A percentile compares a stretch with the other conserved stretches of the same genome.
phyloP scores from a whole-genome alignment of 495 filamentous ascomycete genomes.

The Staphylotrichum tortipilum region DNA sequence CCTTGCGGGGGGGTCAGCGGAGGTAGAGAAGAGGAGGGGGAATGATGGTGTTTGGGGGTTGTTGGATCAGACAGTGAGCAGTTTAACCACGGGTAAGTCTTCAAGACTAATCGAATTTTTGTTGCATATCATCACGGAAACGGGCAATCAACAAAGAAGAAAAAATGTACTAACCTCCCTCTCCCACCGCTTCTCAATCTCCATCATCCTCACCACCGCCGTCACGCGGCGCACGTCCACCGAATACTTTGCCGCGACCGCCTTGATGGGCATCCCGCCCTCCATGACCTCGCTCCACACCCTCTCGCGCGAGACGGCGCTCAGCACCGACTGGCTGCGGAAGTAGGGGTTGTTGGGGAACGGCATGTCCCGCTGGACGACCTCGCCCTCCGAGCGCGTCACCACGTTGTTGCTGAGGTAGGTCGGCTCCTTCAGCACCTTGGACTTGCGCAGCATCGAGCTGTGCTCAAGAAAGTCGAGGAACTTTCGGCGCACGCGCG shows the following conservation, averaged over 20 bases:
- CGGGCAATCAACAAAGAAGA: conserved; percentile 11
- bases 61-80: conserved; percentile 12
- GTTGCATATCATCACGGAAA: conserved; percentile 56
- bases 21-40: neutral
- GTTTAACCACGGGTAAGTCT: conserved; percentile 77
- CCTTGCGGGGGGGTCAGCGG: conserved; percentile 36
- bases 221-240: conserved; percentile 84
- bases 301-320: conserved; percentile 62
- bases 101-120: conserved; percentile 99
- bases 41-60: neutral
- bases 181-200: conserved; percentile 72
- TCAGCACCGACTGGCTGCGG: conserved; percentile 62
- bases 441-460: conserved; percentile 14
- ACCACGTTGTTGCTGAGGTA: conserved; percentile 3
- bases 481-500: conserved; percentile 13
- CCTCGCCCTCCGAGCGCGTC: neutral
- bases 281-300: conserved; percentile 62
- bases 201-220: conserved; percentile 80
- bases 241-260: conserved; percentile 65
- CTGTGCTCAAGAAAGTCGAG: too few species aligned
- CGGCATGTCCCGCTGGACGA: conserved; percentile 29
- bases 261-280: conserved; percentile 59
- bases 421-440: conserved; percentile 8
- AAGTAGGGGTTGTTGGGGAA: conserved; percentile 75
- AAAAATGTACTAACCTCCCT: conserved; percentile 49